Evolutionary conservation across 129 eudicot genomes (phyloP).

Genomic region (sunflower (Helianthus annuus)): DNA sequence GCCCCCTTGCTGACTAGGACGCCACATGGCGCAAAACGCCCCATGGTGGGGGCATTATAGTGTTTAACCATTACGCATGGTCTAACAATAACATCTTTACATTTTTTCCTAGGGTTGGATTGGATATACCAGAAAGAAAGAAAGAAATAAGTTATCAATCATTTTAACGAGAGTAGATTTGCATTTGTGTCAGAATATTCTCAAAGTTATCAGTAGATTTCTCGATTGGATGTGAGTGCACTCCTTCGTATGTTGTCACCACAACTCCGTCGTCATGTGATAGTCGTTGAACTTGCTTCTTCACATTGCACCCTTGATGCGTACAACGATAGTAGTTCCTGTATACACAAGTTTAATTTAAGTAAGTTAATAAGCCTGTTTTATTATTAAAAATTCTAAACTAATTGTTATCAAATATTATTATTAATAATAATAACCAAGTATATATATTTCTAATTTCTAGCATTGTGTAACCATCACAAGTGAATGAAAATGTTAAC

Average conservation of each 20-base stretch:
- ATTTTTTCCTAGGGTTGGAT: neutral
- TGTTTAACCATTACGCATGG: too few species aligned
- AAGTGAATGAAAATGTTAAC: too few species aligned
- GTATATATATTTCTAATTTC: too few species aligned
- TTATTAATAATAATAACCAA: too few species aligned
- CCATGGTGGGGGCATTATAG: too few species aligned
- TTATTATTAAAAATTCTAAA: neutral
- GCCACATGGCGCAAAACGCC: too few species aligned
- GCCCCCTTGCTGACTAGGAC: too few species aligned
- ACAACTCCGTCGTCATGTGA: slow-evolving; percentile 72
- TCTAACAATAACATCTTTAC: neutral
- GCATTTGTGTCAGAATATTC: slow-evolving; percentile 69
- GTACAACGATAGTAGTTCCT: slow-evolving; percentile 87
- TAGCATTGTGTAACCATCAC: too few species aligned
- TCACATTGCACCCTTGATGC: slow-evolving; percentile 68
- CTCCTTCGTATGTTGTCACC: slow-evolving; percentile 83
- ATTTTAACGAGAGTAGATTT: slow-evolving; percentile 48
- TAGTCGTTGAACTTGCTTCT: slow-evolving; percentile 79
- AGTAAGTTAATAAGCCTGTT: neutral
- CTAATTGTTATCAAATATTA: too few species aligned
- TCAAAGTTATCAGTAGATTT: slow-evolving; percentile 81
- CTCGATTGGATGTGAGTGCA: slow-evolving; percentile 72
- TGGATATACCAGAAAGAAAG: neutral
- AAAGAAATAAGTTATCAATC: neutral
- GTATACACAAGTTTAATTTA: neutral